A percentile compares a stretch with the other conserved stretches of the same genome.
Evolutionary conservation across 2,329 filamentous ascomycete genomes (phyloP).

Genomic region (Fusarium oxysporum): DNA sequence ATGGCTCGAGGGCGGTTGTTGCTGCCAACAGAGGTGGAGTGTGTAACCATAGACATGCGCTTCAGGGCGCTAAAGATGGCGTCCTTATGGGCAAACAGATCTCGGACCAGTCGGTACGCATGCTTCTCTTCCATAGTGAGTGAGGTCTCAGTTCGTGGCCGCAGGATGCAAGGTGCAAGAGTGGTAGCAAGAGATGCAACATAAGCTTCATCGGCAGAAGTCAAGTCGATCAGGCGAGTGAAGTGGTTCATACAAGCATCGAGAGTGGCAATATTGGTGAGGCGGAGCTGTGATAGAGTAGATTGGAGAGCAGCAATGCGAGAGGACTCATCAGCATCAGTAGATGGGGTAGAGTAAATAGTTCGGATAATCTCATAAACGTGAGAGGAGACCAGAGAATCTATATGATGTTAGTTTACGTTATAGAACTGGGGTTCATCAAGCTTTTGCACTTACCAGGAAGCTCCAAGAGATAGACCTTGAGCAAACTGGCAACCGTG

Average conservation of each 20-base stretch:
- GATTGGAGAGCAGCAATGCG: slow-evolving; percentile 94
- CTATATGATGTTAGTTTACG: slow-evolving; percentile 59
- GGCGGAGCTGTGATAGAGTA: slow-evolving; percentile 90
- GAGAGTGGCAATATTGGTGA: slow-evolving; percentile 98
- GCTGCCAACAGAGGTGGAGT: slow-evolving; percentile 66
- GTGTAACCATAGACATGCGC: slow-evolving; percentile 79
- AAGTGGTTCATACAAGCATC: slow-evolving; percentile 99
- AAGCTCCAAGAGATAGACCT: slow-evolving; percentile 93
- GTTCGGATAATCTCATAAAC: slow-evolving; percentile 99
- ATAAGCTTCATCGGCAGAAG: slow-evolving; percentile 92
- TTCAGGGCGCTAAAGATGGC: slow-evolving; percentile 96
- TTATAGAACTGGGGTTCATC: not conserved
- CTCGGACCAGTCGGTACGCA: slow-evolving; percentile 87
- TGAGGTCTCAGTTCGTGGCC: slow-evolving; percentile 87
- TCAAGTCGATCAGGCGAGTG: slow-evolving; percentile 94
- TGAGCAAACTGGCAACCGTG: slow-evolving; percentile 90
- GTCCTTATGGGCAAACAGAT: slow-evolving; percentile 94
- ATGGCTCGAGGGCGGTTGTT: slow-evolving; percentile 82
- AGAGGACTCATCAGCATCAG: slow-evolving; percentile 80
- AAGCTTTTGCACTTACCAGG: slow-evolving; percentile 72
- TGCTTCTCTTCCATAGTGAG: slow-evolving; percentile 97
- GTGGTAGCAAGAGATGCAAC: slow-evolving; percentile 77
- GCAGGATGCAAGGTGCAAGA: slow-evolving; percentile 86
- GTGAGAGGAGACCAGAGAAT: slow-evolving; percentile 97
- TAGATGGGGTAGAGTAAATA: slow-evolving; percentile 86